Percentiles rank a stretch among this genome's conserved stretches.
These are phyloP conservation scores for Melastoma candidum DNA, from an alignment of 441 rosid genomes.

Conservation along the genomic window DNA sequence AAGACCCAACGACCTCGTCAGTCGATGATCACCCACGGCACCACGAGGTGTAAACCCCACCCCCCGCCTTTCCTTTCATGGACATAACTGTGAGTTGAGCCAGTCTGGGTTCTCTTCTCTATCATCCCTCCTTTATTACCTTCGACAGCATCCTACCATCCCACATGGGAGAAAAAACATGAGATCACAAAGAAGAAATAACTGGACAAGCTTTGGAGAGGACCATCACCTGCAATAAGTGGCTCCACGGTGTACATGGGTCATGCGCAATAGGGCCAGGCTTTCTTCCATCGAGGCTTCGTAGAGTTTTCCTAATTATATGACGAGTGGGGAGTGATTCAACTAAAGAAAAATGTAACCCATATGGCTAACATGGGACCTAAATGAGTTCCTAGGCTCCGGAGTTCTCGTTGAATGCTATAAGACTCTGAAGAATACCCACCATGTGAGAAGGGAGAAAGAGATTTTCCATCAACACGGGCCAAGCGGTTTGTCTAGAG, in stretches of 20 bases:
- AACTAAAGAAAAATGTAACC: neutral
- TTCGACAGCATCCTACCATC: slow-evolving; percentile 53
- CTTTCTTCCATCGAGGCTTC: slow-evolving; percentile 86
- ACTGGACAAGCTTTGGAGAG: neutral
- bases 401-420: too few relatives aligned
- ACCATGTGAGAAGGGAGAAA: too few relatives aligned
- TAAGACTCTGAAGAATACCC: too few relatives aligned
- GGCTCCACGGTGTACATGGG: slow-evolving; percentile 45
- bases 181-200: too few relatives aligned
- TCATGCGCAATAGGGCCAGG: slow-evolving; percentile 69
- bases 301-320: slow-evolving; percentile 54
- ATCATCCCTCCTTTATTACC: slow-evolving; percentile 56
- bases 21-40: too few relatives aligned
- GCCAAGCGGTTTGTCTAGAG: too few relatives aligned
- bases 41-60: too few relatives aligned
- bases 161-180: slow-evolving; percentile 3
- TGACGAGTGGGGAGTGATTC: slow-evolving; percentile 1
- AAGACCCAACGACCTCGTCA: too few relatives aligned
- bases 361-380: too few relatives aligned
- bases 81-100: slow-evolving; percentile 49
- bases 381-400: too few relatives aligned
- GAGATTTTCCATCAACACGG: too few relatives aligned
- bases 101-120: slow-evolving; percentile 56
- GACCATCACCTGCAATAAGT: slow-evolving; percentile 46
- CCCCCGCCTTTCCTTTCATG: slow-evolving; percentile 20